Percentiles rank a stretch among this genome's conserved stretches.
Conservation (phyloP, 768 basidiomycete species). For the Leccinum barrowsii region DNA sequence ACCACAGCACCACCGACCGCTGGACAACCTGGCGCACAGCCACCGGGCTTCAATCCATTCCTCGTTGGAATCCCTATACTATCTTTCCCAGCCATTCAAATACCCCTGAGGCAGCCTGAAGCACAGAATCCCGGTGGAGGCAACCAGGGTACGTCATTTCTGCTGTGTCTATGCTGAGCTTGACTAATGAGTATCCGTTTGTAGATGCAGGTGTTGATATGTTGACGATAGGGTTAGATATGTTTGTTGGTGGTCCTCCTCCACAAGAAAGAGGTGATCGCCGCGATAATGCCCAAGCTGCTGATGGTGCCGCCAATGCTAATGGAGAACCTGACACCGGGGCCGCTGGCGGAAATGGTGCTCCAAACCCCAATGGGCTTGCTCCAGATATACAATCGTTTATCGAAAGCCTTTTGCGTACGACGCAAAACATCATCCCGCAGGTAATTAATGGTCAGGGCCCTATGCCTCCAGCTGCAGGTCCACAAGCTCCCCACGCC, state of each 20-base stretch:
- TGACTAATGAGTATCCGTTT: slow-evolving; percentile 15
- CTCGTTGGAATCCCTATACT: slow-evolving; percentile 23
- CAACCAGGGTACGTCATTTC: slow-evolving; percentile 18
- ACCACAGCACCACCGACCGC: not conserved
- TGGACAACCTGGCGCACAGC: slow-evolving; percentile 8
- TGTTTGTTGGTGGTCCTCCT: slow-evolving; percentile 30
- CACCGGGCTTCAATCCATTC: slow-evolving; percentile 17
- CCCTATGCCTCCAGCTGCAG: not conserved
- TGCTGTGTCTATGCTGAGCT: slow-evolving; percentile 15
- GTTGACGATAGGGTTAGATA: slow-evolving; percentile 40
- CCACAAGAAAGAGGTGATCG: slow-evolving; percentile 9
- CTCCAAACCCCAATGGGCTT: slow-evolving; percentile 16
- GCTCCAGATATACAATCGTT: slow-evolving; percentile 20
- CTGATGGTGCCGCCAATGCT: not conserved
- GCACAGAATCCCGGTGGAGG: slow-evolving; percentile 11
- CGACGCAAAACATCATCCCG: slow-evolving; percentile 26
- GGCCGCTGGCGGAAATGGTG: slow-evolving; percentile 17
- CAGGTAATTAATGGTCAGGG: slow-evolving; percentile 18
- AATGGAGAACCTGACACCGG: slow-evolving; percentile 1
- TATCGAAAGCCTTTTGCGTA: slow-evolving; percentile 25
- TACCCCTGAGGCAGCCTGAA: slow-evolving; percentile 18
- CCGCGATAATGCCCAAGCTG: slow-evolving; percentile 9
- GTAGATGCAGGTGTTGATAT: slow-evolving; percentile 20
- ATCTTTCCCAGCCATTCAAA: slow-evolving; percentile 26
- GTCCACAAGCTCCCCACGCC: not conserved